Base-by-base conservation (phyloP, 208 protist species). In the Acanthamoeba castellanii region DNA sequence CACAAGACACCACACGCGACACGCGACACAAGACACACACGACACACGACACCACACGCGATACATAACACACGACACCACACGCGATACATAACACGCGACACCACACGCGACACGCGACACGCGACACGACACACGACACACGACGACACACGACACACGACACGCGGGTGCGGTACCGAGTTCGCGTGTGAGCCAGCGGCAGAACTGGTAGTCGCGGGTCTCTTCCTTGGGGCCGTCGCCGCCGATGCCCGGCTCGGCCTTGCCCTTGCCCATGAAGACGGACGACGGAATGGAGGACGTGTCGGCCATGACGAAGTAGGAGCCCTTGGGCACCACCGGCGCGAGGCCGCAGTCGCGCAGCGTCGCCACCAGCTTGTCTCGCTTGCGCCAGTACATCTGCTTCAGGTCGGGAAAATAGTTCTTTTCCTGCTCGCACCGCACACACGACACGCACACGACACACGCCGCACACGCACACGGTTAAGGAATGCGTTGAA, bases 271-370 rank as follows among this genome's bases (percentile, higher is more conserved):
- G 78, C 78, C 78, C 42, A 96, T 92, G 96, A 96, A 22, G 96
- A 96, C 37, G 97, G 96, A 87, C n/a, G 78, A 87, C n/a, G 78
- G n/a, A 27, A 99, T 96, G 50, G 96, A 94, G 11, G 95, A 96
- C 42, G 98, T 98, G 92, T 98, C 97, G 55, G 97, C 98, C 25
- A 99, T 74, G 3, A 98, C 96, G 92, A 99, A 99, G 95, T 98
- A 99, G 30, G 97, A 97, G 34, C 98, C 98, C 1, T 97, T 95
- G 1, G 98, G 97, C 34, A 89, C 94, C 9, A 98, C 94, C 1
- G 97, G 96, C 2, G 93, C 66, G n/a, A 98, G 88, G 2, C 96
- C 97, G 72, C 42, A 96, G 47, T 95, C 96, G 2, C 91, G 42
- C 14, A 98, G 96, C 76, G 47, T 94, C 55, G 13, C 90, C 52